Conservation (phyloP, 2,329 filamentous ascomycete species). For the Talaromyces pinophilus region DNA sequence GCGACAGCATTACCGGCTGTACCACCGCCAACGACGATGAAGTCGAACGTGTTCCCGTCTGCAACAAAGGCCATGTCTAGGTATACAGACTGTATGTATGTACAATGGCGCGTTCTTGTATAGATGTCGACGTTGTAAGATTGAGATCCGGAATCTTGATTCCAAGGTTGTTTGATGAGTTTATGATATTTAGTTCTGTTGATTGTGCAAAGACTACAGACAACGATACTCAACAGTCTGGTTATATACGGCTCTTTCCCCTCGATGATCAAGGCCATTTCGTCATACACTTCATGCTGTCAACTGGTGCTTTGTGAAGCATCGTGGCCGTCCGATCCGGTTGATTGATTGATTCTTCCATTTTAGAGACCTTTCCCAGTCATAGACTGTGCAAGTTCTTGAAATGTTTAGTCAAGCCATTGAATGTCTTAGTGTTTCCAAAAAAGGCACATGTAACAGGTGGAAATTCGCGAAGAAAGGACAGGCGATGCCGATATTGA, state of each 20-base stretch:
- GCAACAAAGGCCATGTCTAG: not conserved
- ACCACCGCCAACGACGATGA: conserved; percentile 40
- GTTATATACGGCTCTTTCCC: conserved; percentile 27
- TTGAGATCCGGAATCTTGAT: not conserved
- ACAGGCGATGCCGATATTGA: not conserved
- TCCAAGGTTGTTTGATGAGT: not conserved
- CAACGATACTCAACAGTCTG: not conserved
- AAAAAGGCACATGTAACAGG: not conserved
- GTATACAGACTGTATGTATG: not conserved
- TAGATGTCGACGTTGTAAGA: not conserved
- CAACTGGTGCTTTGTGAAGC: not conserved
- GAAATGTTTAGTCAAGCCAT: not conserved
- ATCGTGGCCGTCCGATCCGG: not conserved
- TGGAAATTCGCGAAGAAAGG: not conserved
- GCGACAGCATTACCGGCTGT: conserved; percentile 38
- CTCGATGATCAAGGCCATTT: conserved; percentile 37
- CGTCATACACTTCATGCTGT: conserved; percentile 30
- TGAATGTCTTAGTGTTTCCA: not conserved
- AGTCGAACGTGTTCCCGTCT: conserved; percentile 30
- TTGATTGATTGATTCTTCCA: not conserved
- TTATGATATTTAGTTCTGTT: not conserved
- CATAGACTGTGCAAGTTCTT: too few relatives aligned
- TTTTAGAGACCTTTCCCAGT: too few relatives aligned
- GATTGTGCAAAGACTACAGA: not conserved
- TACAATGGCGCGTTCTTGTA: not conserved